Base-by-base conservation (phyloP, 2,329 filamentous ascomycete species). In the Fusarium setosum region DNA sequence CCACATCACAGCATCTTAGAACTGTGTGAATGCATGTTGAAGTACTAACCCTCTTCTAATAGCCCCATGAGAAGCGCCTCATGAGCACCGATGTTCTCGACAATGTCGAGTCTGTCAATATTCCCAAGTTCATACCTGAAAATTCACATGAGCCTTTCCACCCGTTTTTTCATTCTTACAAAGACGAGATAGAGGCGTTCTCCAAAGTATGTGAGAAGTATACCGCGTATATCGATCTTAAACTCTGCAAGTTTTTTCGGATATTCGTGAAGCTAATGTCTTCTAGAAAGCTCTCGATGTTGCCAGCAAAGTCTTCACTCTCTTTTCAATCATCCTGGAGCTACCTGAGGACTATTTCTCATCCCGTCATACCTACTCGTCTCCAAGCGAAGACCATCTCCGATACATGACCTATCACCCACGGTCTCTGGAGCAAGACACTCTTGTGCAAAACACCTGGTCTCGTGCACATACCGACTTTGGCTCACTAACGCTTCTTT, bases 331-430 rank as follows among this genome's bases (percentile, higher is more conserved):
- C 24, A 76, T 88, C 2, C 79, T 90, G 1, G 83, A 89, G 69
- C 77, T 90, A 0, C 84, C 85, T 0, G 82, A 86, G 48, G 84
- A 89, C 17, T 82, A 82, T 59, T 81, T 90, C 45, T 79, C 83
- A 21, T 79, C 81, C 11, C 77, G 81, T 29, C 87, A 90, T 68
- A 78, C 78, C 7, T 90, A 88, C 65, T 80, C 86, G 3, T 77
- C 82, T 47, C 77, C 82, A 32, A 82, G 82, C 42, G 85, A 88
- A 65, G 84, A 84, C 51, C 84, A 88, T 67, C 78, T 88, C 31
- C 82, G 87, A 8, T 88, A 88, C 72, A 88, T 88, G 26, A 29
- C 26, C 26, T 29, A 29, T 29, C 26, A 29, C 26, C 26, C 26
- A 29, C 26, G 86, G 82, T 85, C 59, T 88, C 68, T 75, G 5